These are phyloP conservation scores for Fusarium sp. DNA, from an alignment of 2,329 filamentous ascomycete species.

Conservation along the genomic window DNA sequence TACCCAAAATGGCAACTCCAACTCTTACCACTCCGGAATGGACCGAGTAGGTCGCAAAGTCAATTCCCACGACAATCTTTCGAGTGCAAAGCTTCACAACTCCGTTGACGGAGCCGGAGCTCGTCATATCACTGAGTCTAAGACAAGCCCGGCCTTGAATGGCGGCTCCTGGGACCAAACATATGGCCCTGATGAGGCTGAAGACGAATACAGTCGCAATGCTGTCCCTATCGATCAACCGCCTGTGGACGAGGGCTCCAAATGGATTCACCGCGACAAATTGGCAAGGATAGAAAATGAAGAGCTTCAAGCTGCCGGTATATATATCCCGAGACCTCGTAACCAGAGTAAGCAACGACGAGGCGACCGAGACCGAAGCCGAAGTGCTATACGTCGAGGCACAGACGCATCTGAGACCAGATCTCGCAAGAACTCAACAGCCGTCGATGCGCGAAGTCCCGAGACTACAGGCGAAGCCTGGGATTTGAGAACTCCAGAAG, in stretches of 20 bases:
- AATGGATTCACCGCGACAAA: constrained; percentile 91
- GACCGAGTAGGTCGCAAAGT: constrained; percentile 52
- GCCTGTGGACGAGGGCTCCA: constrained; percentile 68
- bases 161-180: constrained; percentile 35
- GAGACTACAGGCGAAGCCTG: constrained; percentile 65
- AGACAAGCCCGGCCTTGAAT: constrained; percentile 40
- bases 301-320: constrained; percentile 83
- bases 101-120: constrained; percentile 41
- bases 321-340: constrained; percentile 68
- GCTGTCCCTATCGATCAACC: constrained; percentile 47
- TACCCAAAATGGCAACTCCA: constrained; percentile 45
- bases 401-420: constrained; percentile 50
- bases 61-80: constrained; percentile 53
- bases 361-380: constrained; percentile 50
- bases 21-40: constrained; percentile 43
- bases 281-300: constrained; percentile 83
- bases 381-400: constrained; percentile 51
- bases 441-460: constrained; percentile 53
- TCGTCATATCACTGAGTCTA: constrained; percentile 43
- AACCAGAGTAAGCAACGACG: constrained; percentile 63
- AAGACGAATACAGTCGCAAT: constrained; percentile 45
- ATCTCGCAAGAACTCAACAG: constrained; percentile 61
- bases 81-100: constrained; percentile 40
- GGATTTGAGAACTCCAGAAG: constrained; percentile 82
- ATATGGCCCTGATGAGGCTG: constrained; percentile 34